Base-by-base conservation (phyloP, 2,329 filamentous ascomycete genomes). In the Fusarium burgessii region DNA sequence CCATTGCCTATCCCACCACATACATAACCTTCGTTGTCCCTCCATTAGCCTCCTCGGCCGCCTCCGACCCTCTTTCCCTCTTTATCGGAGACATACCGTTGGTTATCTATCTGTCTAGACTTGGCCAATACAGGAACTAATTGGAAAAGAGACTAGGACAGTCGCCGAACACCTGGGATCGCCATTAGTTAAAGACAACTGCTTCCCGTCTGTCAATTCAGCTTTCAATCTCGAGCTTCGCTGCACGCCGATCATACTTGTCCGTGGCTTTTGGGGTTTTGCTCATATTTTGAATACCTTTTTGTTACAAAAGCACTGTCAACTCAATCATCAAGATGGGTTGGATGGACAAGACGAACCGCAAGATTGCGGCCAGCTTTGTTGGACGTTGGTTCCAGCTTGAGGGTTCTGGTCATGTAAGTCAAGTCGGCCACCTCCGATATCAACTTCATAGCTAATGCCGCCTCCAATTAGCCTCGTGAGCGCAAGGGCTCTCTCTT, bases 341-440 rank as follows among this genome's bases (percentile, higher is more conserved):
- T 74, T 87, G 84, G 85, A 77, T 84, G 57, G 80, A 88, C 17
- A 83, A 77, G 7, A 76, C 83, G 78, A 90, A 91, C 78, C 76
- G 77, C 69, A 85, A 82, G 66, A 86, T 94, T 72, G 93, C 92
- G 66, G 83, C 82, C 69, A 91, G 90, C 77, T 80, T 85, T 36
- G 86, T 94, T 65, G 93, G 93, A 68, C 84, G 86, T 72, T 92
- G 90, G 84, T 97, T 97, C 82, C 89, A 90, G 72, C 88, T 97
- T 42, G 93, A 97, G 68, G 92, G 92, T 72, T 94, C 89, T 41
- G 93, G 93, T 76, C 92, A 95, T 87, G 92, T 93, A 87, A 85
- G 90, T 87, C 42, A 15, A 57, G 33, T 41, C 45, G 20, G 23
- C 20, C 32, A 60, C 18, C 20, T n/a, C 32, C 27, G n/a, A 18